Evolutionary conservation across 176 grass and related monocot genomes (phyloP), one percentile per base, ranked within the genome.

Genomic region (Oryza australiensis): DNA sequence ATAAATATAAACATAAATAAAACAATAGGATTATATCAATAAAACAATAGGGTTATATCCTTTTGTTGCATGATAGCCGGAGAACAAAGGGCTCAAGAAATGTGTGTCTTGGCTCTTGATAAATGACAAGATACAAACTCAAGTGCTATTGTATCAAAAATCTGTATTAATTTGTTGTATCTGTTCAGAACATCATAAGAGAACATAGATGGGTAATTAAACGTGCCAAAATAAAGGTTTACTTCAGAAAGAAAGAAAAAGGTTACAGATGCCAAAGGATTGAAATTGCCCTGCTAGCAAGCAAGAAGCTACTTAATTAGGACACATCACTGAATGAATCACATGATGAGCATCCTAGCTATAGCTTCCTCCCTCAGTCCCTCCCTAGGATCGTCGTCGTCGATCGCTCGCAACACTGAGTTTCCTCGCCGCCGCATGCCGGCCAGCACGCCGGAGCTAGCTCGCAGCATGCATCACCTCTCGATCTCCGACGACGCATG

Each of bases 191-290:
- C 51, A 55, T 55, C 20, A 22, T 18, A 55, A 16, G 16, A 20
- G 5, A 22, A 8, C 15, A 35, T 35, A 55, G 51, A 22, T 55
- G 18, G 18, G 45, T 55, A 22, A 55, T 55, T 22, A 55, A 51
- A 7, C 15, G 48, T 51, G 48, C 48, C 48, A 18, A 51, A 51
- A 2, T 49, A 51, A 51, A 22, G 51, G 16, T 55, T 55, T 55
- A 55, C 51, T 55, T 55, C 16, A 20, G 15, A 53, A 14, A 4
- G 5, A 55, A 22, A 55, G 6, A 22, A 55, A 55, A 8, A 22
- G 5, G 51, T 55, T 55, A 64, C 37, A 40, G 20, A 57, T 80
- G 84, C 84, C 84, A 80, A 86, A 80, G 84, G 68, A 86, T 73
- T 66, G 38, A 51, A 66, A 43, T 80, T 80, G 76, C 77, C 77